Evolutionary conservation across 495 filamentous ascomycete species (phyloP).

Genomic region (Penicillium roqueforti): DNA sequence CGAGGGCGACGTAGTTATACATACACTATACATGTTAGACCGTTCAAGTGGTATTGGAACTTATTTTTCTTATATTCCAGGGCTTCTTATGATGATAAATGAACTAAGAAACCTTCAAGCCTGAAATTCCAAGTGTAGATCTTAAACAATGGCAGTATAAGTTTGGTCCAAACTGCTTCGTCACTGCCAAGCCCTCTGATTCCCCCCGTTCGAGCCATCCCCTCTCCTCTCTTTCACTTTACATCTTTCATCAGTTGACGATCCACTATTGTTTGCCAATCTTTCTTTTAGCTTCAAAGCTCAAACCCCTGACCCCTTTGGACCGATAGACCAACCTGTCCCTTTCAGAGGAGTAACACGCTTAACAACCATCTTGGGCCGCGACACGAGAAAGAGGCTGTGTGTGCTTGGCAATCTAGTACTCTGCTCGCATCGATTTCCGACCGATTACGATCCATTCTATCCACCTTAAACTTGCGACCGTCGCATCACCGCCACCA

Average conservation of each 20-base stretch:
- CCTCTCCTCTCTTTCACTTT: constrained; percentile 15
- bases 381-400: constrained; percentile 21
- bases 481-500: constrained; percentile 41
- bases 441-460: constrained; percentile 1
- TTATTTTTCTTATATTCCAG: neutral
- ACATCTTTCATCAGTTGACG: constrained; percentile 6
- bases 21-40: neutral
- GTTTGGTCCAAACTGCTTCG: constrained; percentile 19
- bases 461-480: constrained; percentile 6
- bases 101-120: neutral
- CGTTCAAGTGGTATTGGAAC: neutral
- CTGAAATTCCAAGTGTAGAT: neutral
- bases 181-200: constrained; percentile 29
- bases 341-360: constrained; percentile 6
- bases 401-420: constrained; percentile 22
- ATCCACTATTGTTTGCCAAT: neutral
- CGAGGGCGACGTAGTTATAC: neutral
- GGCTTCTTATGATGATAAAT: neutral
- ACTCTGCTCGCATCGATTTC: constrained; percentile 12
- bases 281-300: constrained; percentile 1
- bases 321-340: neutral
- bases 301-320: neutral
- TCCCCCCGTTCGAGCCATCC: constrained; percentile 30
- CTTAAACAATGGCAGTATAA: neutral
- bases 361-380: constrained; percentile 19